Evolutionary conservation across 805 yeast species (phyloP).

Genomic region (Metschnikowia corniflorae): DNA sequence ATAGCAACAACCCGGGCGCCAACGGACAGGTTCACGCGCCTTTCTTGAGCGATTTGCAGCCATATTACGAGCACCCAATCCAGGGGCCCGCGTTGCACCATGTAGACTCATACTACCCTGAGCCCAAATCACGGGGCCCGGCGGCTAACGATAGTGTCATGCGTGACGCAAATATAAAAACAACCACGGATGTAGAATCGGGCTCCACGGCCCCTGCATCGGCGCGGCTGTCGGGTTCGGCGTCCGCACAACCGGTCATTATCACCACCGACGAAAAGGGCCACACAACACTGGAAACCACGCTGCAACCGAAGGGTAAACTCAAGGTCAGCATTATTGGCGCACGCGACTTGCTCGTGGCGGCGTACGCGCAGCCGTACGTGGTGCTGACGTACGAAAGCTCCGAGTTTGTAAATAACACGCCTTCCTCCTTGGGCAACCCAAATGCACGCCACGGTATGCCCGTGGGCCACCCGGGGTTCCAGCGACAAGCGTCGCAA

Average conservation of each 20-base stretch:
- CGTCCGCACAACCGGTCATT: slow-evolving; percentile 28
- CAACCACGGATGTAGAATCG: neutral
- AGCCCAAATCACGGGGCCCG: too few species aligned
- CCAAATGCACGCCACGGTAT: slow-evolving; percentile 20
- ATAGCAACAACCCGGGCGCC: neutral
- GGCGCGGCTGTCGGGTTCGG: slow-evolving; percentile 10
- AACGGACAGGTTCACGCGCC: slow-evolving; percentile 2
- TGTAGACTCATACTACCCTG: slow-evolving; percentile 21
- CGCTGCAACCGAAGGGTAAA: slow-evolving; percentile 68
- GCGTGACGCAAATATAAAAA: neutral
- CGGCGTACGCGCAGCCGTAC: slow-evolving; percentile 67
- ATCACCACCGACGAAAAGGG: slow-evolving; percentile 42
- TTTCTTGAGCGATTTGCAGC: neutral
- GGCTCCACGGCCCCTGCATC: neutral
- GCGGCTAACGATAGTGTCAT: neutral
- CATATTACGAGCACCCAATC: neutral
- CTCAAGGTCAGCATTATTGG: slow-evolving; percentile 76
- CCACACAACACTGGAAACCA: slow-evolving; percentile 22
- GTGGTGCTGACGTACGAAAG: slow-evolving; percentile 91
- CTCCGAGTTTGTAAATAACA: slow-evolving; percentile 83
- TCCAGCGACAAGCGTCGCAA: slow-evolving; percentile 40
- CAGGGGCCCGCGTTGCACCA: slow-evolving; percentile 12
- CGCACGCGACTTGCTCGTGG: slow-evolving; percentile 64
- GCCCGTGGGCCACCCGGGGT: slow-evolving; percentile 21
- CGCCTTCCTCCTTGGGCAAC: slow-evolving; percentile 53